Percentiles rank a stretch among this genome's conserved stretches.
Evolutionary conservation across 352 stramenopile species (phyloP).

Genomic region (Pythium oligandrum): DNA sequence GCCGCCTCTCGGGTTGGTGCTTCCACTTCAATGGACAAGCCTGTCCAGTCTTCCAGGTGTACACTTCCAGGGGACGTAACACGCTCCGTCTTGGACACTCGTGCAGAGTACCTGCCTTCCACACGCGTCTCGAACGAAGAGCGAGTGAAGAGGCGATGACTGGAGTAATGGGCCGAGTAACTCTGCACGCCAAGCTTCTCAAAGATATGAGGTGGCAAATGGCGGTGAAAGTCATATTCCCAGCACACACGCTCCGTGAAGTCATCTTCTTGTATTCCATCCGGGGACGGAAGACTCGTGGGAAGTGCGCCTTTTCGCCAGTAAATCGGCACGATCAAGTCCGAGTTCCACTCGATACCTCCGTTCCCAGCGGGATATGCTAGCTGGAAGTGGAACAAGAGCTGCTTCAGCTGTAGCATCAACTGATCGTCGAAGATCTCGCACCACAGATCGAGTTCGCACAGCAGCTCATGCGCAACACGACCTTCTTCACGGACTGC

Average conservation of each 20-base stretch:
- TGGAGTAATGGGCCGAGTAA: constrained; percentile 9
- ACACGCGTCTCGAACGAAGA: no score
- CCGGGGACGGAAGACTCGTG: no score
- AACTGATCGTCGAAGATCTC: constrained; percentile 1
- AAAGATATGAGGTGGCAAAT: constrained; percentile 5
- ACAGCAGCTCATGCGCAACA: constrained; percentile 3
- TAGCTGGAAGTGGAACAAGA: constrained; percentile 14
- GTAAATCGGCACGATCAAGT: constrained; percentile 13
- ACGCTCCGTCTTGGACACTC: no score
- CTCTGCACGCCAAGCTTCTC: constrained; percentile 7
- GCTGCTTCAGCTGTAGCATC: constrained; percentile 8
- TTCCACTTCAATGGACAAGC: constrained; percentile 1
- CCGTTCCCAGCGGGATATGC: constrained; percentile 3
- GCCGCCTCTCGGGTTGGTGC: neutral
- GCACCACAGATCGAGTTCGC: constrained; percentile 3
- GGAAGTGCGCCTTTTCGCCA: neutral
- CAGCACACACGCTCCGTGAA: constrained; percentile 1
- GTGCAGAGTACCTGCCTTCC: no score
- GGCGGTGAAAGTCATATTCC: constrained; percentile 5
- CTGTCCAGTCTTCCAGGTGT: neutral
- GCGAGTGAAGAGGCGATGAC: neutral
- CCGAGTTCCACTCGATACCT: constrained; percentile 3
- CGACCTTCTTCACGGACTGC: constrained; percentile 6
- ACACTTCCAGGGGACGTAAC: no score
- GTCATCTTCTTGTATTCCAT: no score